phyloP scores from a whole-genome alignment of 1,284 basidiomycete genomes.

The Cyathus olla region DNA sequence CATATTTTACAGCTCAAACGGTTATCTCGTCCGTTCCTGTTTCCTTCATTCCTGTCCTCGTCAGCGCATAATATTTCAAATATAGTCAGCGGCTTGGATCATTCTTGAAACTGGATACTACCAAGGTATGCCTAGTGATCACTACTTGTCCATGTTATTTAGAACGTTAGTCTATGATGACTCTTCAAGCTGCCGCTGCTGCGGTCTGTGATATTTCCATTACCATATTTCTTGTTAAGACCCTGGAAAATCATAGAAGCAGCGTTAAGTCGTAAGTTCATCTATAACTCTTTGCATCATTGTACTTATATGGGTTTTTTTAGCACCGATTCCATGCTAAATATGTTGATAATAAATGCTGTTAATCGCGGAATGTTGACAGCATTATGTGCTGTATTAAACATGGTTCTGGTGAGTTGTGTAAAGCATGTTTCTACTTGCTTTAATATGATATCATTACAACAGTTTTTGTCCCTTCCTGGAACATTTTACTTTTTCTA shows the following conservation, averaged over 20 bases:
- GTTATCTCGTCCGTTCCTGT: no score
- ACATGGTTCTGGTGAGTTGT: slow-evolving; percentile 18
- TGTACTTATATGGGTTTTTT: neutral
- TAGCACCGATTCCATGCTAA: slow-evolving; percentile 22
- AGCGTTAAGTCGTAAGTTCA: slow-evolving; percentile 16
- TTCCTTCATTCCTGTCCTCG: no score
- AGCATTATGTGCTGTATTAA: slow-evolving; percentile 13
- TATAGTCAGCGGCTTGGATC: neutral
- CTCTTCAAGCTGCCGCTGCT: slow-evolving; percentile 19
- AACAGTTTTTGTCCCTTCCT: slow-evolving; percentile 22
- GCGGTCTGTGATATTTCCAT: slow-evolving; percentile 26
- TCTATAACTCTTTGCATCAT: neutral
- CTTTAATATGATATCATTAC: neutral
- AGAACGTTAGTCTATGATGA: slow-evolving; percentile 9
- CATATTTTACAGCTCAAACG: slow-evolving; percentile 2
- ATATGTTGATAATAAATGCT: slow-evolving; percentile 23
- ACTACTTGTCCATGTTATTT: no score
- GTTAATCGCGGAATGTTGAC: slow-evolving; percentile 26
- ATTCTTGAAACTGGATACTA: neutral
- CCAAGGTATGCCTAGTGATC: neutral
- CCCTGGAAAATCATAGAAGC: slow-evolving; percentile 16
- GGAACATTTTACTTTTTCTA: slow-evolving; percentile 27
- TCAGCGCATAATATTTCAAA: no score
- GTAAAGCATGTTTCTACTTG: neutral
- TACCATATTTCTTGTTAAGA: slow-evolving; percentile 18